Conservation (phyloP, 2,329 filamentous ascomycete species). For the Fusarium pilosicola region DNA sequence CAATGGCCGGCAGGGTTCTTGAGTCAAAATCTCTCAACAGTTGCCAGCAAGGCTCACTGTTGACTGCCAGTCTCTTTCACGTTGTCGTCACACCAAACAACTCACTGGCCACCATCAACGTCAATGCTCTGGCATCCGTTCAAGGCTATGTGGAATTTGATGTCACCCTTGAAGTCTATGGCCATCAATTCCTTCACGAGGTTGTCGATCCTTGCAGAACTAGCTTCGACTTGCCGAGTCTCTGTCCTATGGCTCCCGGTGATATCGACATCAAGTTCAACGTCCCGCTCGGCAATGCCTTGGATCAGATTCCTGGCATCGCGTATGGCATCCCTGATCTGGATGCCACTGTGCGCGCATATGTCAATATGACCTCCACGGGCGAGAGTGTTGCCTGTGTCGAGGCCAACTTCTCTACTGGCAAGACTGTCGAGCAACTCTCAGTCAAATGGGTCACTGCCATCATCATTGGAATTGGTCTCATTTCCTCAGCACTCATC, state of each 20-base stretch:
- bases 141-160: slow-evolving; percentile 83
- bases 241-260: slow-evolving; percentile 91
- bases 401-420: slow-evolving; percentile 87
- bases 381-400: slow-evolving; percentile 81
- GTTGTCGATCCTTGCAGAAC: slow-evolving; percentile 79
- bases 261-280: slow-evolving; percentile 80
- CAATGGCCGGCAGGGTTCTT: slow-evolving; percentile 72
- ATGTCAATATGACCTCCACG: slow-evolving; percentile 75
- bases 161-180: slow-evolving; percentile 81
- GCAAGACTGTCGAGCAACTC: slow-evolving; percentile 87
- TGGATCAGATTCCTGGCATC: slow-evolving; percentile 78
- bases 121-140: slow-evolving; percentile 83
- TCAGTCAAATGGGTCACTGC: slow-evolving; percentile 92
- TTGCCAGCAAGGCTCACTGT: slow-evolving; percentile 84
- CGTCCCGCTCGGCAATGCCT: slow-evolving; percentile 66
- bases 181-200: slow-evolving; percentile 74
- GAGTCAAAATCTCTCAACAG: slow-evolving; percentile 84
- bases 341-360: slow-evolving; percentile 84
- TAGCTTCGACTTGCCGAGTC: slow-evolving; percentile 66
- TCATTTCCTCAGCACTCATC: slow-evolving; percentile 85
- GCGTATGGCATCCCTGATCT: slow-evolving; percentile 91
- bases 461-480: slow-evolving; percentile 83
- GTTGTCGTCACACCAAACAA: slow-evolving; percentile 82
- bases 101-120: slow-evolving; percentile 74
- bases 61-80: slow-evolving; percentile 89